phyloP scores from a whole-genome alignment of 2,329 filamentous ascomycete genomes.

The Aspergillus clavatus region DNA sequence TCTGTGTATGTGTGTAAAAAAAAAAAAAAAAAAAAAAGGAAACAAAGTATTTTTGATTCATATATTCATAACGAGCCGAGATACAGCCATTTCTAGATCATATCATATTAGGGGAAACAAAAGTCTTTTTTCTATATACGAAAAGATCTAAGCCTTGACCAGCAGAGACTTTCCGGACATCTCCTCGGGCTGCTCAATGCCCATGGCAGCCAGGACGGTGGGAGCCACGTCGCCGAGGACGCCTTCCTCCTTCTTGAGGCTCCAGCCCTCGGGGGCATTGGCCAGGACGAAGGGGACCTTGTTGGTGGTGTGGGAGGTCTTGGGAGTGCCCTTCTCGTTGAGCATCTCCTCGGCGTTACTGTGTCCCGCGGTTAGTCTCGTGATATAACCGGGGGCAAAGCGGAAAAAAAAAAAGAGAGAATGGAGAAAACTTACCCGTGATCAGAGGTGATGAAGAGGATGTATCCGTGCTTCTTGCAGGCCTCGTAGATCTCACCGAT shows the following conservation, averaged over 20 bases:
- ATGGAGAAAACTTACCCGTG: slow-evolving; percentile 60
- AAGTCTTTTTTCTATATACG: slow-evolving; percentile 16
- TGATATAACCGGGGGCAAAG: background rate
- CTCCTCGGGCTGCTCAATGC: slow-evolving; percentile 79
- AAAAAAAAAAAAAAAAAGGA: background rate
- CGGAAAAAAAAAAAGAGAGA: background rate
- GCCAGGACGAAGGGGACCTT: slow-evolving; percentile 98
- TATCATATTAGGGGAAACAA: slow-evolving; percentile 4
- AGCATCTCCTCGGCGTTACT: slow-evolving; percentile 98
- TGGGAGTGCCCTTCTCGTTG: slow-evolving; percentile 89
- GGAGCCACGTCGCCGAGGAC: slow-evolving; percentile 97
- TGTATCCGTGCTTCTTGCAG: slow-evolving; percentile 88
- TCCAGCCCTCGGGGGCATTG: slow-evolving; percentile 87
- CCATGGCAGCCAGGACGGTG: slow-evolving; percentile 88
- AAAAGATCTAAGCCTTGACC: slow-evolving; percentile 53
- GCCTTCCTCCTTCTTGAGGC: slow-evolving; percentile 73
- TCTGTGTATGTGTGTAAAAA: too few relatives aligned
- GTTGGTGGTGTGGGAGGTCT: slow-evolving; percentile 97
- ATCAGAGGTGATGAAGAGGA: slow-evolving; percentile 92
- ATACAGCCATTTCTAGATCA: slow-evolving; percentile 16
- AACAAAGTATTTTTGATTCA: slow-evolving; percentile 9
- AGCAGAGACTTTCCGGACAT: slow-evolving; percentile 88
- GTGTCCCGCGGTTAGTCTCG: slow-evolving; percentile 17
- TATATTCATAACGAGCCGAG: slow-evolving; percentile 19
- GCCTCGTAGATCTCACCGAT: slow-evolving; percentile 89